Conservation (phyloP, 169 alveolate genomes). For the Miamiensis avidus region DNA sequence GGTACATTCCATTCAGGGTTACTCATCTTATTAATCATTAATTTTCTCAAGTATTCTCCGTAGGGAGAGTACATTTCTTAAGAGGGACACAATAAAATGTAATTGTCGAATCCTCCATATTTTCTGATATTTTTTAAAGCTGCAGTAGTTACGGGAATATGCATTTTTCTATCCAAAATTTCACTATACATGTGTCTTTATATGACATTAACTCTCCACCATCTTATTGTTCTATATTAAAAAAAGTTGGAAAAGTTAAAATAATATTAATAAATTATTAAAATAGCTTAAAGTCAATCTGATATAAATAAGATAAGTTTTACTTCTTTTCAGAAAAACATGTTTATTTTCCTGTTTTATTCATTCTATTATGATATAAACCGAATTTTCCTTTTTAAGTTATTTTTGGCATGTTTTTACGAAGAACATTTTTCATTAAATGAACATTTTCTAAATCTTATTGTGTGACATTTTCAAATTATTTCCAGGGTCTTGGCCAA, state of each 20-base stretch:
- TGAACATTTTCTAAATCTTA: constrained; percentile 10
- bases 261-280: neutral
- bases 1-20: constrained; percentile 37
- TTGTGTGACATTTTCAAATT: neutral
- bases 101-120: constrained; percentile 56
- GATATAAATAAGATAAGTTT: neutral
- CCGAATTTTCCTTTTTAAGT: constrained; percentile 47
- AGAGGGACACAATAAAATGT: constrained; percentile 47
- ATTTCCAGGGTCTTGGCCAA: neutral
- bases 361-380: constrained; percentile 48
- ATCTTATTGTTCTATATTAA: constrained; percentile 24
- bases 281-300: neutral
- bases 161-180: constrained; percentile 31
- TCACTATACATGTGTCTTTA: constrained; percentile 30
- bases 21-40: constrained; percentile 45
- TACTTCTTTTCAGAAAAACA: constrained; percentile 57
- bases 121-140: constrained; percentile 50
- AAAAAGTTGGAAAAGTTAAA: neutral
- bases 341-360: constrained; percentile 30
- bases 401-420: constrained; percentile 20
- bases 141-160: constrained; percentile 30
- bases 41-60: constrained; percentile 48
- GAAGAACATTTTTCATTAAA: constrained; percentile 6
- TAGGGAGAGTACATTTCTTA: constrained; percentile 49
- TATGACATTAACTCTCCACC: constrained; percentile 43